These are phyloP conservation scores for Ustilago nuda DNA, from an alignment of 1,284 basidiomycete species.

Conservation along the genomic window DNA sequence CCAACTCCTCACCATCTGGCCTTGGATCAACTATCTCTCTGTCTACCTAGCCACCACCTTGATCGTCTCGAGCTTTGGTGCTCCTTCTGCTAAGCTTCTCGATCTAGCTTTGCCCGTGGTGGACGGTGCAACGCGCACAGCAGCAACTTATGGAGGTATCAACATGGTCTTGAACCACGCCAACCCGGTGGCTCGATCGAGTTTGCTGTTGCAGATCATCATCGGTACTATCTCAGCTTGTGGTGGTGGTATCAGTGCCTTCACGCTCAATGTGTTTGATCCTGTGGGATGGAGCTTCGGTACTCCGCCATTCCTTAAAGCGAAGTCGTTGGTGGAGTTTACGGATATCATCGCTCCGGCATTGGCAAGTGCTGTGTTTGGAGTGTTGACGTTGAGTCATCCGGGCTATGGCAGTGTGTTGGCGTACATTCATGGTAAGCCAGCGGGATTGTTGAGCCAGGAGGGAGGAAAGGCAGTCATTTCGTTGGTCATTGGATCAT, in stretches of 20 bases:
- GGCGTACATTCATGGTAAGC: conserved; percentile 13
- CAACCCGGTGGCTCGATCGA: conserved; percentile 32
- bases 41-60: conserved; percentile 37
- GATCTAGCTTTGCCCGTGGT: conserved; percentile 53
- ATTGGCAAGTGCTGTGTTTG: conserved; percentile 44
- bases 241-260: conserved; percentile 57
- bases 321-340: conserved; percentile 39
- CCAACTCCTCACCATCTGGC: conserved; percentile 50
- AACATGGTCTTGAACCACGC: conserved; percentile 45
- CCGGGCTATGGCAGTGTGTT: conserved; percentile 28
- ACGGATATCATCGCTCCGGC: conserved; percentile 56
- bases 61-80: conserved; percentile 17
- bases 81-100: conserved; percentile 37
- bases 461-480: conserved; percentile 51
- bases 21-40: conserved; percentile 57
- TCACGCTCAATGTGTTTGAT: conserved; percentile 57
- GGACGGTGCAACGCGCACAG: conserved; percentile 56
- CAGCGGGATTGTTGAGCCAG: conserved; percentile 25
- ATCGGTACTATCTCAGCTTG: conserved; percentile 57
- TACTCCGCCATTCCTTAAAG: conserved; percentile 55
- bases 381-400: conserved; percentile 46
- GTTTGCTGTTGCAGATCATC: conserved; percentile 49
- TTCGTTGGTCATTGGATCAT: conserved; percentile 51
- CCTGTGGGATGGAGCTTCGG: conserved; percentile 54
- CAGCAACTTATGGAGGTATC: conserved; percentile 52